phyloP scores from a whole-genome alignment of 2,329 filamentous ascomycete genomes.

The Fusarium floridanum region DNA sequence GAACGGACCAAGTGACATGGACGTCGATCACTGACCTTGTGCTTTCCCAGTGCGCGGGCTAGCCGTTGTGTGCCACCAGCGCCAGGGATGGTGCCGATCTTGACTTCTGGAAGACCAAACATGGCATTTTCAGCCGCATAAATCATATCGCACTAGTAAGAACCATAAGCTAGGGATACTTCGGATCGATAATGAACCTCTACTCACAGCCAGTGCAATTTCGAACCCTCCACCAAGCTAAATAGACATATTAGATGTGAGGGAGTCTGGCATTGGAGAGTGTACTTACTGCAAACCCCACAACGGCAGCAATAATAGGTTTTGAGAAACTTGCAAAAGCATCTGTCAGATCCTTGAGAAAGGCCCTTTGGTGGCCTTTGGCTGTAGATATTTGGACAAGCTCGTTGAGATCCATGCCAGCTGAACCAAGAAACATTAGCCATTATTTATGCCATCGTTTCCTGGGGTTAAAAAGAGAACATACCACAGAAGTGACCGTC shows the following conservation, averaged over 20 bases:
- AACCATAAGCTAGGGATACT: not conserved
- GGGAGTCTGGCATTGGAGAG: fast-evolving
- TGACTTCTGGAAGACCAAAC: constrained; percentile 54
- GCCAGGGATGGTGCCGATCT: constrained; percentile 51
- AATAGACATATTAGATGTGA: not conserved
- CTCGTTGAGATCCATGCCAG: constrained; percentile 36
- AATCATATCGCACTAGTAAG: constrained; percentile 50
- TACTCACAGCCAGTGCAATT: constrained; percentile 36
- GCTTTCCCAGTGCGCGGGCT: constrained; percentile 49
- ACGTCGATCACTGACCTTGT: constrained; percentile 41
- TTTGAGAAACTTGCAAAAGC: constrained; percentile 28
- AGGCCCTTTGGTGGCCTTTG: constrained; percentile 22
- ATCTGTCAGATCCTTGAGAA: constrained; percentile 36
- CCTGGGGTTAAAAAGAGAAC: not conserved
- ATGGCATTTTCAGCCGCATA: constrained; percentile 48
- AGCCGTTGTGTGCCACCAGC: constrained; percentile 52
- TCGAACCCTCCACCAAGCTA: constrained; percentile 37
- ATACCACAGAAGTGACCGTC: constrained; percentile 36
- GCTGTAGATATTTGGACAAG: constrained; percentile 29
- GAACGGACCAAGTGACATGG: not conserved
- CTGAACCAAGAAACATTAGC: constrained; percentile 1
- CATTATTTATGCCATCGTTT: no score
- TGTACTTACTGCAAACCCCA: constrained; percentile 28
- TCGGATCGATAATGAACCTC: no score
- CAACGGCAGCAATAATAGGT: constrained; percentile 31